These are phyloP conservation scores for Syncephalastrum racemosum DNA, from an alignment of 371 early-diverging fungal species.

Conservation along the genomic window DNA sequence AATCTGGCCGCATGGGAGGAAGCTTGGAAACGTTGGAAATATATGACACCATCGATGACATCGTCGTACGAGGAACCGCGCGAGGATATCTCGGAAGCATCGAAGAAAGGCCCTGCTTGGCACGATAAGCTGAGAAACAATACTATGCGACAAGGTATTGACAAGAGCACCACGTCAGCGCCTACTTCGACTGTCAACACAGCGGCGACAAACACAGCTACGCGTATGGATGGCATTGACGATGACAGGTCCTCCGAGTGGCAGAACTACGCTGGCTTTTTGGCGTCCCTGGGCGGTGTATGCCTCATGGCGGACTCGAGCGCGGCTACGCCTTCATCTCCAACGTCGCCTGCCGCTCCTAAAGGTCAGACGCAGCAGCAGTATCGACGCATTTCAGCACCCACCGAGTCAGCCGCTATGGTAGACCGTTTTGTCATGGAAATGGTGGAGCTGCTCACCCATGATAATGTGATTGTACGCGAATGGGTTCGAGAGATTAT, in stretches of 20 bases:
- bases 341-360: constrained; percentile 11
- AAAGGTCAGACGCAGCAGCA: constrained; percentile 7
- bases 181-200: constrained; percentile 7
- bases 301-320: constrained; percentile 53
- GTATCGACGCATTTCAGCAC: constrained; percentile 35
- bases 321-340: constrained; percentile 34
- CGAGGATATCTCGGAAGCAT: constrained; percentile 31
- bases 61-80: constrained; percentile 42
- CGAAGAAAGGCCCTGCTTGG: constrained; percentile 32
- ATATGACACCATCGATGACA: constrained; percentile 56
- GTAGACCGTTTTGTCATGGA: constrained; percentile 85
- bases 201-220: neutral
- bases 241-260: constrained; percentile 56
- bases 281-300: constrained; percentile 68
- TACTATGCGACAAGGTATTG: constrained; percentile 23
- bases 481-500: constrained; percentile 89
- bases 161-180: constrained; percentile 9
- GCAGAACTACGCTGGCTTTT: constrained; percentile 73
- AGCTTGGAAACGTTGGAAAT: constrained; percentile 78
- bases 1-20: constrained; percentile 89
- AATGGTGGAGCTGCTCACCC: constrained; percentile 82
- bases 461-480: constrained; percentile 84
- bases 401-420: constrained; percentile 57
- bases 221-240: constrained; percentile 27
- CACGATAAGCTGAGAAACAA: constrained; percentile 43